Evolutionary conservation across 106 monocot species (phyloP).

Genomic region (Phalaenopsis aphrodite): DNA sequence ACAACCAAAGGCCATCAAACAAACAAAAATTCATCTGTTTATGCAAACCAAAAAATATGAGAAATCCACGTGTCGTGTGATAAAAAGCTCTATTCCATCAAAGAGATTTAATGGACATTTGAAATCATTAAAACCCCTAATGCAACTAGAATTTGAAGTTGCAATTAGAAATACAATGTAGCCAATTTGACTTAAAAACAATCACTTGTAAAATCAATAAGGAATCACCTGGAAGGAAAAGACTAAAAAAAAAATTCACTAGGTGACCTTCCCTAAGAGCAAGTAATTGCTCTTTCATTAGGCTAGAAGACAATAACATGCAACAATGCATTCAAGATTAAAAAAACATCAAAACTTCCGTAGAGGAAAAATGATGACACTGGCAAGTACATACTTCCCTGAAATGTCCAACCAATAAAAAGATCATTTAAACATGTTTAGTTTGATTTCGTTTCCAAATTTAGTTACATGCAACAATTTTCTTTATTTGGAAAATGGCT

Average conservation of each 20-base stretch:
- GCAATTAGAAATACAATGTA: neutral
- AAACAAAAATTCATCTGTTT: neutral
- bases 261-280: neutral
- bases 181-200: neutral
- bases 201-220: neutral
- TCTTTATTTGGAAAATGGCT: too few relatives aligned
- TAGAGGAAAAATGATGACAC: too few relatives aligned
- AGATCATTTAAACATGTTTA: too few relatives aligned
- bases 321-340: neutral
- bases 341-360: neutral
- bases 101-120: neutral
- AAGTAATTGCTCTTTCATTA: neutral
- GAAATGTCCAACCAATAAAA: too few relatives aligned
- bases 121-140: neutral
- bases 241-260: neutral
- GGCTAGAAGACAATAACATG: neutral
- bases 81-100: neutral
- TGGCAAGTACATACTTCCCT: too few relatives aligned
- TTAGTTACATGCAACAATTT: too few relatives aligned
- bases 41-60: neutral
- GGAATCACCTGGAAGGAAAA: neutral
- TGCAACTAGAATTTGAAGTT: too few relatives aligned
- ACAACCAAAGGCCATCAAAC: neutral
- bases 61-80: neutral
- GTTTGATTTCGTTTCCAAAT: too few relatives aligned